Evolutionary conservation across 257 asterid genomes (phyloP), one percentile per base, ranked within the genome.

Genomic region (Nicotiana knightiana): DNA sequence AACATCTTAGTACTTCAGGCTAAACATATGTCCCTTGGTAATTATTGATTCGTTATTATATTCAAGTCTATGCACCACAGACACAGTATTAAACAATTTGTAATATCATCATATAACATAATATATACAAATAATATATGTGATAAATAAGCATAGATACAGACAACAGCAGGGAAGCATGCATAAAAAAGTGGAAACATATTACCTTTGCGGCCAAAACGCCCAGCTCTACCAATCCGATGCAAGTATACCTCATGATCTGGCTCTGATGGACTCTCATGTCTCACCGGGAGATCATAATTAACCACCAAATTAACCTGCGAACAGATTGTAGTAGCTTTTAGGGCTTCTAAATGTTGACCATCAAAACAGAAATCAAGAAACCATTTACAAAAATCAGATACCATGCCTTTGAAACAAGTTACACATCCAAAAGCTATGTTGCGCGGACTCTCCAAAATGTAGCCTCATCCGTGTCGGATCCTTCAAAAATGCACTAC

Each of bases 221-320:
- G 98, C 18, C 99, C 99, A 1, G 99, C 99, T 90, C 99, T 89
- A 77, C 99, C 98, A 80, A 93, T 97, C 57, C 99, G 93, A 84
- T 96, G 99, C 87, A 96, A 86, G 91, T 94, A 96, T 46, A 93
- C 93, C 89, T 94, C 98, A 85, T 85, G 90, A 77, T 96, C 98
- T 24, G 98, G 98, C 79, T 93, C 95, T 5, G 92, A 79, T 15
- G 85, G 93, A 8, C 28, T 54, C 80, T 67, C 84, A 46, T 79
- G 77, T 67, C 78, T 86, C 85, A 88, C 91, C 2, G 99, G 99
- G 76, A 93, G 97, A 85, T 94, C 95, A 86, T 59, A 94, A 82
- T 96, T 96, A 82, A 96, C 93, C 9, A 96, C 98, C 96, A 96
- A 85, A 88, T 96, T 94, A 62, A 96, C 99, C 98, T 96, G 82